These are phyloP conservation scores for Leavenworthia alabamica DNA, from an alignment of 345 rosid genomes.

Conservation along the genomic window DNA sequence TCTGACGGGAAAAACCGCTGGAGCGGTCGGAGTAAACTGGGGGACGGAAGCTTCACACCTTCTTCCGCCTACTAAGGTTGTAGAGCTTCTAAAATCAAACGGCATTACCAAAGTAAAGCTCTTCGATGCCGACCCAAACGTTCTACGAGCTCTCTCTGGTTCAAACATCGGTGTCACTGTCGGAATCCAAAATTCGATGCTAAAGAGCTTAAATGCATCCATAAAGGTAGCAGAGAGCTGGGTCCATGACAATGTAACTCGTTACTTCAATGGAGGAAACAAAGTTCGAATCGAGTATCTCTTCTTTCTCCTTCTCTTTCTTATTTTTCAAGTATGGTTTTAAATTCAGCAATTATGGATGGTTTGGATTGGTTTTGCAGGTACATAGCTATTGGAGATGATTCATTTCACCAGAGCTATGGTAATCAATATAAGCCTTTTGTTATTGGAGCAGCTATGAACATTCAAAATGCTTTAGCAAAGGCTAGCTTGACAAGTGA, in stretches of 20 bases:
- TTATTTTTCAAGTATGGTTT: background rate
- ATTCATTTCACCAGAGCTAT: slow-evolving; percentile 60
- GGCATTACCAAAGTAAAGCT: slow-evolving; percentile 63
- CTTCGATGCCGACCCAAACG: slow-evolving; percentile 68
- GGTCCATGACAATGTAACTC: slow-evolving; percentile 97
- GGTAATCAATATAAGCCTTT: slow-evolving; percentile 65
- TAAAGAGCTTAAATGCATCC: slow-evolving; percentile 64
- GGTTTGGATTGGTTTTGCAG: slow-evolving; percentile 36
- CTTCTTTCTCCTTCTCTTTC: slow-evolving; percentile 3
- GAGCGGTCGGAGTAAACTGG: slow-evolving; percentile 73
- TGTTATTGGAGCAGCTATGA: slow-evolving; percentile 72
- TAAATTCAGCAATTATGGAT: background rate
- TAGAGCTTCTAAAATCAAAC: slow-evolving; percentile 82
- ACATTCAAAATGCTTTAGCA: slow-evolving; percentile 64
- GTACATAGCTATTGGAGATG: slow-evolving; percentile 82
- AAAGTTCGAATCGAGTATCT: slow-evolving; percentile 68
- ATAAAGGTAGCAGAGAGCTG: slow-evolving; percentile 66
- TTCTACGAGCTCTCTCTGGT: slow-evolving; percentile 66
- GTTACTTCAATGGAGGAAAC: slow-evolving; percentile 51
- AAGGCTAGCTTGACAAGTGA: slow-evolving; percentile 54
- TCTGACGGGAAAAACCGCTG: slow-evolving; percentile 6
- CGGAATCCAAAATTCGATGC: slow-evolving; percentile 61
- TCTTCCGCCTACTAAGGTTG: slow-evolving; percentile 67
- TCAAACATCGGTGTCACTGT: slow-evolving; percentile 62
- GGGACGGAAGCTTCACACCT: slow-evolving; percentile 75